phyloP scores from a whole-genome alignment of 139 green algal species.

The Chlamydomonas asymmetrica region DNA sequence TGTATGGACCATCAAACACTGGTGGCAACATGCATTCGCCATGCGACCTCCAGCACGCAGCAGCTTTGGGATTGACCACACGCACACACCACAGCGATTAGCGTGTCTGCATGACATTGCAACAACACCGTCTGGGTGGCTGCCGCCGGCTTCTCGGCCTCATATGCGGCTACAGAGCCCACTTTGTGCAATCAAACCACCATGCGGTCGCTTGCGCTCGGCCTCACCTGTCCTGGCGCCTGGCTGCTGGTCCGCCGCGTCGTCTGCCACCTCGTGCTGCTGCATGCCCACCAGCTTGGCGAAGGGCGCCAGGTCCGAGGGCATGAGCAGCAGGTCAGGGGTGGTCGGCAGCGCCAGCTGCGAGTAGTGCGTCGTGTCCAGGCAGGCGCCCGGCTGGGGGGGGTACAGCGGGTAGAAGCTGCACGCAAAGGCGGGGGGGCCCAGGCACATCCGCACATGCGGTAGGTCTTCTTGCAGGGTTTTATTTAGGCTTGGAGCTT shows the following conservation, averaged over 20 bases:
- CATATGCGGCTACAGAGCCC: not conserved
- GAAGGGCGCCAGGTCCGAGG: constrained; percentile 91
- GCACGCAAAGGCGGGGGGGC: constrained; percentile 6
- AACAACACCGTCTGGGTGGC: not conserved
- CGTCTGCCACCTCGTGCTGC: not conserved
- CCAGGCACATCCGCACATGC: no score
- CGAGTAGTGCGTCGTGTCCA: constrained; percentile 72
- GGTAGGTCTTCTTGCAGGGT: no score
- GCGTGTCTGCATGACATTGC: no score
- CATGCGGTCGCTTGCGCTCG: not conserved
- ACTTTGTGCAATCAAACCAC: no score
- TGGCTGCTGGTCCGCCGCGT: constrained; percentile 1
- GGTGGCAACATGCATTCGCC: no score
- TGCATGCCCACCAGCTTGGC: constrained; percentile 72
- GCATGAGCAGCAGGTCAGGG: constrained; percentile 89
- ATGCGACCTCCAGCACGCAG: no score
- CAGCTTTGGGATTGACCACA: no score
- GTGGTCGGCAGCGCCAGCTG: constrained; percentile 59
- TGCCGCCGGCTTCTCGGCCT: not conserved
- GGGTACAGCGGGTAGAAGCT: constrained; percentile 93
- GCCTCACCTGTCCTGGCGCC: not conserved
- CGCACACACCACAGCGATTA: no score
- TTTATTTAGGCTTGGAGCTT: no score
- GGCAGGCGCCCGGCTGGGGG: constrained; percentile 53
- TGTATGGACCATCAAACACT: no score